Evolutionary conservation across 768 basidiomycete species (phyloP).

Genomic region (Leccinum barrowsii): DNA sequence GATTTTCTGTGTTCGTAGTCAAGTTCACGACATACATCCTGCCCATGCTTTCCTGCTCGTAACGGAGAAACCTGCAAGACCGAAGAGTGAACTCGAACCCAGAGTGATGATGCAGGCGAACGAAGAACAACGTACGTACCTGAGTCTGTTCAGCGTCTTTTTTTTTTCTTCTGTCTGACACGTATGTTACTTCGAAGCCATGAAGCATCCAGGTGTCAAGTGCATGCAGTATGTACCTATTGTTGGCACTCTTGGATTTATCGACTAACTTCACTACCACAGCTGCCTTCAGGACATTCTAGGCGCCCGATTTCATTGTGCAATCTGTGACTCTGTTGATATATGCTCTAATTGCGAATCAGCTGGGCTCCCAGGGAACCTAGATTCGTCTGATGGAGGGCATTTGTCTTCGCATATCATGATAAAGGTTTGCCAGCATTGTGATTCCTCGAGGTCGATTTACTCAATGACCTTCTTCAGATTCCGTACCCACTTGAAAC

Average conservation of each 20-base stretch:
- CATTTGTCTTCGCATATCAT: constrained; percentile 87
- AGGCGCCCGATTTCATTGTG: constrained; percentile 91
- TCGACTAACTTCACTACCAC: not conserved
- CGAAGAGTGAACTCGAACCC: constrained; percentile 39
- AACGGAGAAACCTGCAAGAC: constrained; percentile 54
- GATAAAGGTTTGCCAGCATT: constrained; percentile 68
- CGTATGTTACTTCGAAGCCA: constrained; percentile 39
- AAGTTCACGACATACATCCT: constrained; percentile 91
- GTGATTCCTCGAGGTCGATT: not conserved
- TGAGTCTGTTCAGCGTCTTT: not conserved
- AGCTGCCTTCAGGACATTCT: constrained; percentile 89
- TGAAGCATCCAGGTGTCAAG: constrained; percentile 76
- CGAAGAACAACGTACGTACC: constrained; percentile 59
- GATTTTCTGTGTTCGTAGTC: constrained; percentile 39
- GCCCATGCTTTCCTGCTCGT: constrained; percentile 81
- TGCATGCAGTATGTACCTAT: constrained; percentile 72
- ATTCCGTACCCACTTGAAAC: constrained; percentile 82
- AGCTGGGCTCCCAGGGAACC: constrained; percentile 78
- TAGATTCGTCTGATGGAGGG: constrained; percentile 72
- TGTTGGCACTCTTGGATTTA: not conserved
- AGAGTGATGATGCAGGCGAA: constrained; percentile 31
- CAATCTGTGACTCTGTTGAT: constrained; percentile 79
- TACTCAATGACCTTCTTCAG: constrained; percentile 36
- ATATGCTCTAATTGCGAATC: constrained; percentile 88
- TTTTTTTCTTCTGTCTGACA: constrained; percentile 1